Evolutionary conservation across 2,329 filamentous ascomycete species (phyloP).

Genomic region (Pyrenophora seminiperda): DNA sequence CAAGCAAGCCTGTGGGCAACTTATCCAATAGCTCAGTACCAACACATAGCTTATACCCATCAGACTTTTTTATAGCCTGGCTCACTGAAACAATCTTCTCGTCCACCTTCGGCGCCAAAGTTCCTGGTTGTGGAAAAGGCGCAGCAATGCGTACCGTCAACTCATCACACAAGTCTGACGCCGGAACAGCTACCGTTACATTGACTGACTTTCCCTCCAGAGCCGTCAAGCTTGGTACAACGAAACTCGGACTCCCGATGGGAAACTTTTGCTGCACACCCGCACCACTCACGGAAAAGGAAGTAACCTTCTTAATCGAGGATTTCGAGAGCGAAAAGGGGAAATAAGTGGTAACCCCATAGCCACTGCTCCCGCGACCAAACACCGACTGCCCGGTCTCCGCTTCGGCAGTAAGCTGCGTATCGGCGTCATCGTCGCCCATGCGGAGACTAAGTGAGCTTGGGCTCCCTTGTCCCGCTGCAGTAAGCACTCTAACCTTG

Average conservation of each 20-base stretch:
- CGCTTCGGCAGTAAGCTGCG: background rate
- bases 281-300: background rate
- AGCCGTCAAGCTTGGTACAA: background rate
- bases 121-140: background rate
- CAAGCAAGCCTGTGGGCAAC: conserved; percentile 1
- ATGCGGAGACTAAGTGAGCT: background rate
- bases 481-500: conserved; percentile 2
- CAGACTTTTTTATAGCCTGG: rapidly evolving
- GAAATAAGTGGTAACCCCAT: conserved; percentile 3
- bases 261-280: background rate
- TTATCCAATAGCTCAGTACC: background rate
- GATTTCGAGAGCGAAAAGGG: conserved; percentile 1
- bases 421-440: background rate
- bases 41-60: background rate
- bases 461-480: background rate
- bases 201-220: background rate
- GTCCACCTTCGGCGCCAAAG: background rate
- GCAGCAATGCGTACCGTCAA: background rate
- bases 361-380: background rate
- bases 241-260: background rate
- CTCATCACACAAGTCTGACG: background rate
- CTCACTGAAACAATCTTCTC: background rate
- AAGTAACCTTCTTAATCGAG: background rate
- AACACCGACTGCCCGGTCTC: background rate
- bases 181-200: background rate